phyloP scores from a whole-genome alignment of 2,329 filamentous ascomycete genomes.

The Pseudovirgaria hyperparasitica region DNA sequence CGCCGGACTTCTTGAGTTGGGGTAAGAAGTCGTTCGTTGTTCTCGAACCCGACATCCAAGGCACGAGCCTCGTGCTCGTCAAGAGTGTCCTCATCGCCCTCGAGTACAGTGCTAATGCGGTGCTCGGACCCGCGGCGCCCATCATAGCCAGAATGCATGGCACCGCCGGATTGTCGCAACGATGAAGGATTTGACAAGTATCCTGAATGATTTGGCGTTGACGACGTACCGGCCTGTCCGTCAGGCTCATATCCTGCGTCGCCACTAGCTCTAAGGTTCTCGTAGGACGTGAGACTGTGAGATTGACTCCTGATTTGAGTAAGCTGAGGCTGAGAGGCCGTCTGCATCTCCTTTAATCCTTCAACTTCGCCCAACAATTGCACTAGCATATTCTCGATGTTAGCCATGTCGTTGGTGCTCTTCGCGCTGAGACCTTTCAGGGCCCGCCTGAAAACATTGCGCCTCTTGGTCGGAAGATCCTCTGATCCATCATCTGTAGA shows the following conservation, averaged over 20 bases:
- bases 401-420: conserved; percentile 73
- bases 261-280: conserved; percentile 57
- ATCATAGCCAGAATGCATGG: conserved; percentile 39
- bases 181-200: conserved; percentile 52
- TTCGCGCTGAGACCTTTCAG: conserved; percentile 81
- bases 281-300: conserved; percentile 52
- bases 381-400: conserved; percentile 60
- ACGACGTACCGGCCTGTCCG: conserved; percentile 63
- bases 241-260: conserved; percentile 73
- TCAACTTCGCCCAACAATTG: conserved; percentile 89
- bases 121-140: conserved; percentile 51
- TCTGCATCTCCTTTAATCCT: conserved; percentile 39
- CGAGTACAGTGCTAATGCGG: conserved; percentile 80
- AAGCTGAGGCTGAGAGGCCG: conserved; percentile 19
- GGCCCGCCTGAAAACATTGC: conserved; percentile 89
- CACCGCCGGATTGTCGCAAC: conserved; percentile 29
- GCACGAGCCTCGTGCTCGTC: conserved; percentile 40
- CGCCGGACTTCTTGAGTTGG: conserved; percentile 42
- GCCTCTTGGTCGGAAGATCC: conserved; percentile 61
- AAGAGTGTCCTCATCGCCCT: conserved; percentile 69
- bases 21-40: conserved; percentile 48
- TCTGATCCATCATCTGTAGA: conserved; percentile 40
- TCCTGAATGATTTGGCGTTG: conserved; percentile 62
- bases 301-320: conserved; percentile 18
- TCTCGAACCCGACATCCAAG: conserved; percentile 42